Conservation (phyloP, 2,329 filamentous ascomycete species). For the Xylariaceae sp. region DNA sequence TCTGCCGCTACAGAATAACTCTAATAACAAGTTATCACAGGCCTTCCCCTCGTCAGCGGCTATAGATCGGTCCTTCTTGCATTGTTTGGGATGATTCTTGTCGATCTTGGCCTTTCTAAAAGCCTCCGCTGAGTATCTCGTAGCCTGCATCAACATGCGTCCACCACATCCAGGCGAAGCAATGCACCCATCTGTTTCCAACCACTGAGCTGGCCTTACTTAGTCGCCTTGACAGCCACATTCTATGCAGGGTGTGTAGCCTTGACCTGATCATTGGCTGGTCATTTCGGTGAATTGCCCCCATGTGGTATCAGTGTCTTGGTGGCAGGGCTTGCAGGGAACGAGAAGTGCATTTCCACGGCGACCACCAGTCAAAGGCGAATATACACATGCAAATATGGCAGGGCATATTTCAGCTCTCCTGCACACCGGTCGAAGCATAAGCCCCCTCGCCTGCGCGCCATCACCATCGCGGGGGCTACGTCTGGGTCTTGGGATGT, state of each 20-base stretch:
- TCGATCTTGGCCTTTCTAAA: not conserved
- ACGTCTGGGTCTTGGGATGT: too few relatives aligned
- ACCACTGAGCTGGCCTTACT: too few relatives aligned
- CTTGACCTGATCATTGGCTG: not conserved
- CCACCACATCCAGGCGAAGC: not conserved
- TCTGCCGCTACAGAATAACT: too few relatives aligned
- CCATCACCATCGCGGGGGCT: too few relatives aligned
- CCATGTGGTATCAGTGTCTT: constrained; percentile 21
- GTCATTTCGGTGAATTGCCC: not conserved
- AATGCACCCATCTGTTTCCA: too few relatives aligned
- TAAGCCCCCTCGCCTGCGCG: too few relatives aligned
- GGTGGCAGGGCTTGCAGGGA: constrained; percentile 35
- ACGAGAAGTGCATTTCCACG: constrained; percentile 40
- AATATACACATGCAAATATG: too few relatives aligned
- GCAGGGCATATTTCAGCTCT: too few relatives aligned
- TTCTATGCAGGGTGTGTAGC: not conserved
- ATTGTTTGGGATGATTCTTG: not conserved
- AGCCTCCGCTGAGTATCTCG: not conserved
- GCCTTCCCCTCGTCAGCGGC: not conserved
- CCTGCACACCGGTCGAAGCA: too few relatives aligned
- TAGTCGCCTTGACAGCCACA: too few relatives aligned
- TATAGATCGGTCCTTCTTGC: not conserved
- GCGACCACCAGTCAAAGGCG: constrained; percentile 20
- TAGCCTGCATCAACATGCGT: not conserved
- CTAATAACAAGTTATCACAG: too few relatives aligned